Evolutionary conservation across 2,329 filamentous ascomycete species (phyloP).

Genomic region (Basipetospora chlamydospora): DNA sequence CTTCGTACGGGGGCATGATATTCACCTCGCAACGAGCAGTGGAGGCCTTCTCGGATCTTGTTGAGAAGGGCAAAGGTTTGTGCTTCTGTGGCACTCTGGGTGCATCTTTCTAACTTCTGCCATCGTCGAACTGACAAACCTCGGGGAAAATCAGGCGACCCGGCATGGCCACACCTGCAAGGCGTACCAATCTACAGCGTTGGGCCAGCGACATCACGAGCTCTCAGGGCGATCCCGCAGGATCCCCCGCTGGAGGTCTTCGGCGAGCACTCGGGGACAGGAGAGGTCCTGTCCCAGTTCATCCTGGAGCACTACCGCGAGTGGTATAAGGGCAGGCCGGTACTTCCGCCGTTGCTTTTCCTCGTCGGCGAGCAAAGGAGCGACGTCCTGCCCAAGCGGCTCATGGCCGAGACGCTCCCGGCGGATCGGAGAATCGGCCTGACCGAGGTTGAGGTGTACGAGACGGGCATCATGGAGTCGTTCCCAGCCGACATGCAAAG

Average conservation of each 20-base stretch:
- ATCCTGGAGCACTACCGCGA: constrained; percentile 65
- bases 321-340: constrained; percentile 27
- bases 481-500: constrained; percentile 55
- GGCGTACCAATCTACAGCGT: constrained; percentile 59
- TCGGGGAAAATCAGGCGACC: background rate
- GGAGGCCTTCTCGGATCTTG: constrained; percentile 55
- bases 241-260: constrained; percentile 45
- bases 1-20: constrained; percentile 58
- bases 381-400: constrained; percentile 74
- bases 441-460: constrained; percentile 72
- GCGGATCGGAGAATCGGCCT: constrained; percentile 44
- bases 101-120: no score
- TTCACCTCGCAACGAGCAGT: constrained; percentile 78
- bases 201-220: constrained; percentile 65
- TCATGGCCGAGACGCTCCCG: constrained; percentile 45
- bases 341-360: constrained; percentile 59
- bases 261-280: constrained; percentile 73
- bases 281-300: constrained; percentile 60
- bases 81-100: no score
- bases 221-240: constrained; percentile 43
- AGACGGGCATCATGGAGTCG: constrained; percentile 66
- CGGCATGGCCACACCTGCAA: constrained; percentile 37
- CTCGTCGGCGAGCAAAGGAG: constrained; percentile 79
- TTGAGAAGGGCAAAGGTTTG: constrained; percentile 35
- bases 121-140: no score